Conservation (phyloP, 148 eudicot genomes). For the Rhododendron henanense region DNA sequence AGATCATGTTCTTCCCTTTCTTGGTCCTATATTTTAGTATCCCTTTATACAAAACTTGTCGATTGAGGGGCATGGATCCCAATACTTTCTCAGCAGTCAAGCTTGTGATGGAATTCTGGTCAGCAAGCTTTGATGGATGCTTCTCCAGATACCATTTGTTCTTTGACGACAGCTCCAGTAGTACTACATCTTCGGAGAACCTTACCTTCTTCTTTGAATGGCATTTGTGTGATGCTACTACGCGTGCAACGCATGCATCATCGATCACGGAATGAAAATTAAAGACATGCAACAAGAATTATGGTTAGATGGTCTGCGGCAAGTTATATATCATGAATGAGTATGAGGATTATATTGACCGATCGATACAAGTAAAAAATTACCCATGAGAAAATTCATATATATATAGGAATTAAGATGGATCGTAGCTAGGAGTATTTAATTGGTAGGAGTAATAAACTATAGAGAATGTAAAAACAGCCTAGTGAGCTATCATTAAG, state of each 20-base stretch:
- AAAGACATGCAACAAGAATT: neutral
- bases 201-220: constrained; percentile 53
- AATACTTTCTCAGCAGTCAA: constrained; percentile 21
- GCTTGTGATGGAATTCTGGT: neutral
- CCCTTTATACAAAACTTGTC: constrained; percentile 63
- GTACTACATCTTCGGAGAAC: constrained; percentile 19
- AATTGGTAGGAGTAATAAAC: too few species aligned
- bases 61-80: constrained; percentile 50
- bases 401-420: too few species aligned
- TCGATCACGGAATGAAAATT: neutral
- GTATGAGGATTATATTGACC: neutral
- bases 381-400: too few species aligned
- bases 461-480: too few species aligned
- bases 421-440: too few species aligned
- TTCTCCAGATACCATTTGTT: neutral
- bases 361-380: neutral
- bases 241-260: neutral
- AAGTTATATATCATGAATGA: neutral
- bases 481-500: too few species aligned
- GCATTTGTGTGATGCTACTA: constrained; percentile 26
- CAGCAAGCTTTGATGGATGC: neutral
- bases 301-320: neutral
- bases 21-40: constrained; percentile 27
- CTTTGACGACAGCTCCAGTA: neutral
- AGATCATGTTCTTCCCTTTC: constrained; percentile 6